These are phyloP conservation scores for Scenedesmus sp. DNA, from an alignment of 163 green algal genomes.

Conservation along the genomic window DNA sequence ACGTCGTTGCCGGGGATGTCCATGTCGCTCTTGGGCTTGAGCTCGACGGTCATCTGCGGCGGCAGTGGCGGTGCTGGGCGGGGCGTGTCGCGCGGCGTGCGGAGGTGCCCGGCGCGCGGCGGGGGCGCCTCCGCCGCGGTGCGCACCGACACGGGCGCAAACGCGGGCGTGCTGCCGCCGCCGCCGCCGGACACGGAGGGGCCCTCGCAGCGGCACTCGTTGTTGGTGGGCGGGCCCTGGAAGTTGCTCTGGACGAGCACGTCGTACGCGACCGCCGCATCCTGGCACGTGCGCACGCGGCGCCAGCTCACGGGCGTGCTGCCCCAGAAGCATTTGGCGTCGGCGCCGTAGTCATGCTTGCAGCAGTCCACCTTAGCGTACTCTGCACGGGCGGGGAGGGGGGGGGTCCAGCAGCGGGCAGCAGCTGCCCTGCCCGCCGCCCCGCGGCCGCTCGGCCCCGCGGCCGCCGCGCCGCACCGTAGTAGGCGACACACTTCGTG, in stretches of 20 bases:
- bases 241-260: constrained; percentile 7
- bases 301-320: constrained; percentile 16
- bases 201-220: constrained; percentile 14
- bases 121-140: neutral
- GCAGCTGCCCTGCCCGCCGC: neutral
- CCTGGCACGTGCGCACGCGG: neutral
- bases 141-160: neutral
- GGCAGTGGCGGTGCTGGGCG: neutral
- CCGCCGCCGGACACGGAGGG: neutral
- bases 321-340: constrained; percentile 3
- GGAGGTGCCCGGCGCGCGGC: neutral
- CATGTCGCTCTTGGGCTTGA: constrained; percentile 1
- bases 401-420: neutral
- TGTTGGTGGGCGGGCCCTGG: neutral
- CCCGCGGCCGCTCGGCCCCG: too few species aligned
- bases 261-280: neutral
- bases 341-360: neutral
- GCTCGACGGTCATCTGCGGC: constrained; percentile 3
- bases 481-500: neutral
- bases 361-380: neutral
- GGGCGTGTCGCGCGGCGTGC: neutral
- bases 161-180: neutral
- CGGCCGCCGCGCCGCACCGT: too few species aligned
- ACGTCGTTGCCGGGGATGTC: constrained; percentile 15
- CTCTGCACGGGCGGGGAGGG: neutral